Percentiles rank a stretch among this genome's conserved stretches.
phyloP scores from a whole-genome alignment of 164 flowering plant genomes.

The Magnolia sinica region DNA sequence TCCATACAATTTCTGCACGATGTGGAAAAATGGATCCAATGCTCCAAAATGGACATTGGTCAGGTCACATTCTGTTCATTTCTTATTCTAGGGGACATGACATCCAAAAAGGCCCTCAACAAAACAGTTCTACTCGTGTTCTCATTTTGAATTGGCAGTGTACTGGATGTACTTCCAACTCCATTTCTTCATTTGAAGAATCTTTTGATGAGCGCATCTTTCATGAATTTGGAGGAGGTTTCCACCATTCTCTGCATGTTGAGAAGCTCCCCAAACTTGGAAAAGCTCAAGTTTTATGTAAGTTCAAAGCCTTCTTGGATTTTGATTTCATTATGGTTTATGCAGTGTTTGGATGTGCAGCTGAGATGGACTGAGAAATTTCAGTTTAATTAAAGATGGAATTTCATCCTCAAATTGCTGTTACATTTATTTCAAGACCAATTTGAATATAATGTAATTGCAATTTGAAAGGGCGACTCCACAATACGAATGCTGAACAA shows the following conservation, averaged over 20 bases:
- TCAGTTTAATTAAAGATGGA: not conserved
- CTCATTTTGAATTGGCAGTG: slow-evolving; percentile 16
- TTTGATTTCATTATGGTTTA: not conserved
- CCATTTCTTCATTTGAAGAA: slow-evolving; percentile 38
- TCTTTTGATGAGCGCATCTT: slow-evolving; percentile 39
- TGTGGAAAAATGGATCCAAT: too few species aligned
- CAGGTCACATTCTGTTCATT: too few species aligned
- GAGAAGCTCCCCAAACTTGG: slow-evolving; percentile 45
- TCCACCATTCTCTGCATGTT: slow-evolving; percentile 38
- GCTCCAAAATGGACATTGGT: too few species aligned
- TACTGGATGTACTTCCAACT: slow-evolving; percentile 34
- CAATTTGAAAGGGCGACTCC: too few species aligned
- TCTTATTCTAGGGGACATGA: too few species aligned
- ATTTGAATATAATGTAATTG: too few species aligned
- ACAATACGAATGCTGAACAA: too few species aligned
- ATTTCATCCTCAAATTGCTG: too few species aligned
- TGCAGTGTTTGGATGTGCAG: not conserved
- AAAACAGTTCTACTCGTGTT: not conserved
- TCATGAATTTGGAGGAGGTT: slow-evolving; percentile 30
- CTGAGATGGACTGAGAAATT: not conserved
- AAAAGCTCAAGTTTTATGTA: slow-evolving; percentile 46
- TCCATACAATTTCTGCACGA: too few species aligned
- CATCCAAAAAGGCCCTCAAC: not conserved
- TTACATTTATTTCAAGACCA: too few species aligned
- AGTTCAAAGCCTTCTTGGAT: slow-evolving; percentile 11